phyloP scores from a whole-genome alignment of 768 basidiomycete species.

The Leccinellum albellum region DNA sequence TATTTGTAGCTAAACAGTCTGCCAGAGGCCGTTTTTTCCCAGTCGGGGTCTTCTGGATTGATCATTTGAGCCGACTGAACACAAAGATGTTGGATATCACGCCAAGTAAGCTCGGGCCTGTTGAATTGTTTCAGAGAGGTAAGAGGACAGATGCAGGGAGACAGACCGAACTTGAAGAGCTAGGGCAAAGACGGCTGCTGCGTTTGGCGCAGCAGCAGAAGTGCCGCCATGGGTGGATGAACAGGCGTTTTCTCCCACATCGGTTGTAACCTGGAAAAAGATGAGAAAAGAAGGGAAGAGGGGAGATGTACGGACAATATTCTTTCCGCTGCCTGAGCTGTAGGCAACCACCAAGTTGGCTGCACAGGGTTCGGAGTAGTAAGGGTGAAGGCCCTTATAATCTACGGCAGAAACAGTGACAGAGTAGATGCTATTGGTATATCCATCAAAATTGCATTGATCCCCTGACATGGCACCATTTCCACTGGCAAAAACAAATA shows the following conservation, averaged over 20 bases:
- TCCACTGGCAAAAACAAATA: constrained; percentile 96
- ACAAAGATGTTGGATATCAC: constrained; percentile 90
- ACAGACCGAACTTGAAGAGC: constrained; percentile 81
- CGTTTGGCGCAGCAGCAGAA: constrained; percentile 96
- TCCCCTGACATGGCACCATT: constrained; percentile 90
- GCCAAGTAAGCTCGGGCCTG: constrained; percentile 94
- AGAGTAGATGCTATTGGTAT: constrained; percentile 96
- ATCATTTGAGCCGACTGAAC: constrained; percentile 72
- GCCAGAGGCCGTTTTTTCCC: constrained; percentile 70
- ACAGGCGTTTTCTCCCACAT: constrained; percentile 82
- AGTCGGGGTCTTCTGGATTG: constrained; percentile 89
- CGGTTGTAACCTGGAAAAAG: constrained; percentile 80
- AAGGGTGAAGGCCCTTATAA: constrained; percentile 88
- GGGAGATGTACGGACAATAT: constrained; percentile 64
- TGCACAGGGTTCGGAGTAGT: constrained; percentile 96
- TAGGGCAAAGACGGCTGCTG: constrained; percentile 89
- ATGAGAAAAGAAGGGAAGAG: constrained; percentile 11
- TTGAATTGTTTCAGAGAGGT: constrained; percentile 7
- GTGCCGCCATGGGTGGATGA: constrained; percentile 88
- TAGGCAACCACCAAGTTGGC: constrained; percentile 97
- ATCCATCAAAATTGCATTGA: constrained; percentile 99
- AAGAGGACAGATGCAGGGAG: neutral
- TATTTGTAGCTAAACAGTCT: constrained; percentile 83
- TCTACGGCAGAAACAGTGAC: constrained; percentile 96
- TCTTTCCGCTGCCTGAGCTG: constrained; percentile 89